Evolutionary conservation across 768 basidiomycete species (phyloP).

Genomic region (Suillus alpinus): DNA sequence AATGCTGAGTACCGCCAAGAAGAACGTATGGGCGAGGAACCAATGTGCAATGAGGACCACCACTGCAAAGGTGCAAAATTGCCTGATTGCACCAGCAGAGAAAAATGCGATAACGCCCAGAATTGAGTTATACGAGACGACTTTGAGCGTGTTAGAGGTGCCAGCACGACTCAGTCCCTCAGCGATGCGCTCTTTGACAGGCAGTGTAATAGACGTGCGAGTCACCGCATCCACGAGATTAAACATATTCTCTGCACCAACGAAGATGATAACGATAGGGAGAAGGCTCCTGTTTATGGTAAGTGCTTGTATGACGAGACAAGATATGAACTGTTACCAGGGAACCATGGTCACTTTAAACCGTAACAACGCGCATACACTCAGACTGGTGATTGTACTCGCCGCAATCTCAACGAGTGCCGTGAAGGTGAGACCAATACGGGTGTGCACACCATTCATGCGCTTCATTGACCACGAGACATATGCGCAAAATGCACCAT

Average conservation of each 20-base stretch:
- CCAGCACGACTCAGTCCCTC: constrained; percentile 87
- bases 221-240: constrained; percentile 87
- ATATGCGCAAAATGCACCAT: constrained; percentile 71
- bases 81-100: constrained; percentile 77
- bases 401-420: constrained; percentile 89
- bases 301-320: constrained; percentile 8
- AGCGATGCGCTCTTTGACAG: constrained; percentile 90
- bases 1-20: constrained; percentile 90
- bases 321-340: constrained; percentile 50
- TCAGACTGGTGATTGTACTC: constrained; percentile 91
- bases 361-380: constrained; percentile 86
- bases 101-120: constrained; percentile 74
- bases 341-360: constrained; percentile 89
- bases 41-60: constrained; percentile 95
- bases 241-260: constrained; percentile 98
- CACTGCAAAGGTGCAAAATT: constrained; percentile 91
- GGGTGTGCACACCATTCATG: constrained; percentile 85
- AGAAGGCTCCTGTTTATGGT: constrained; percentile 65
- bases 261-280: constrained; percentile 91
- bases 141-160: constrained; percentile 88
- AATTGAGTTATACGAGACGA: constrained; percentile 80
- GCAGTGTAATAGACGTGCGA: constrained; percentile 78
- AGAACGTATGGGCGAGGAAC: constrained; percentile 96
- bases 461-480: constrained; percentile 73
- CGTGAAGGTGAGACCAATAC: constrained; percentile 88